These are phyloP conservation scores for Acacia melanoxylon DNA, from an alignment of 306 rosid genomes.

Conservation along the genomic window DNA sequence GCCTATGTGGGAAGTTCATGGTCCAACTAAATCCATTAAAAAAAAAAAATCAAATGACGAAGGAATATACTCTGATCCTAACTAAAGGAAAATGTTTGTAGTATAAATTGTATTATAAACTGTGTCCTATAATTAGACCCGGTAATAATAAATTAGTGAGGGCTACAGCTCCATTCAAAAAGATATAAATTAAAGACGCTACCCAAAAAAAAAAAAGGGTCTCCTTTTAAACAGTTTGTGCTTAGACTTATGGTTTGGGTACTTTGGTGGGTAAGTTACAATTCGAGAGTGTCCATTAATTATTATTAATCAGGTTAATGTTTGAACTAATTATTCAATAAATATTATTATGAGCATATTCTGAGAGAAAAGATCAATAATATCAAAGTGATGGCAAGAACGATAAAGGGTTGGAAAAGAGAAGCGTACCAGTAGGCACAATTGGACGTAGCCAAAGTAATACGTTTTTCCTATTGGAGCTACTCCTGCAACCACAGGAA, in stretches of 20 bases:
- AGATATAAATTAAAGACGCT: neutral
- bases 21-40: neutral
- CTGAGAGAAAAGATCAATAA: neutral
- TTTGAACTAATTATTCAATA: neutral
- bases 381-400: neutral
- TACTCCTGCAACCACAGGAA: constrained; percentile 71
- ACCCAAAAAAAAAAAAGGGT: neutral
- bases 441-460: constrained; percentile 54
- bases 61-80: neutral
- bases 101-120: too few relatives aligned
- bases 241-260: neutral
- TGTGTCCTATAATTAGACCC: too few relatives aligned
- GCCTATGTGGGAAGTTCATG: neutral
- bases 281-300: neutral
- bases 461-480: constrained; percentile 53
- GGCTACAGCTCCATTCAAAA: neutral
- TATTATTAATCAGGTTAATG: neutral
- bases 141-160: neutral
- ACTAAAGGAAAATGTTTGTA: too few relatives aligned
- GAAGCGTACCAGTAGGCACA: constrained; percentile 63
- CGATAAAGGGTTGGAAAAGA: constrained; percentile 29
- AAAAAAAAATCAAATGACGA: neutral
- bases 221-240: constrained; percentile 6
- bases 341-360: neutral
- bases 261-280: constrained; percentile 4